Evolutionary conservation across 2,329 filamentous ascomycete genomes (phyloP), one percentile per base, ranked within the genome.

Genomic region (Aaosphaeria pasadenensis): DNA sequence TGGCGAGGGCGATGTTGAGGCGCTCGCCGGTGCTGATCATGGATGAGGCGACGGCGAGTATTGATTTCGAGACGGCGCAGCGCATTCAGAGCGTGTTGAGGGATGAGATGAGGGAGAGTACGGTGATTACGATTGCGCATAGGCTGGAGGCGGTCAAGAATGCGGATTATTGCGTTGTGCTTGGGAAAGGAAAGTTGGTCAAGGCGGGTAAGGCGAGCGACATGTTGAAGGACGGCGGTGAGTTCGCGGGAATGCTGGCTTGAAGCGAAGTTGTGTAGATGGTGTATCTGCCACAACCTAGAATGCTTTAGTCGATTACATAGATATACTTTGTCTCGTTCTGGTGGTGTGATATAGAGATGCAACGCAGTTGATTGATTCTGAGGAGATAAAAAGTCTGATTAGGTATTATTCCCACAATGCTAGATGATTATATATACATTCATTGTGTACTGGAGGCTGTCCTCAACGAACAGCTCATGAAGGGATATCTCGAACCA

Each of bases 81-180:
- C 64, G 77, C 49, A 81, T 84, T 41, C 78, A 83, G 59, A 69
- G 71, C 45, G 72, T 83, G 13, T 59, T 84, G 59, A 70, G 78
- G 42, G 77, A 80, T 55, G 80, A 83, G 64, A 72, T 83, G 74
- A 71, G 65, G 43, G 74, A 75, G 49, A 81, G 78, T 51, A 87
- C 84, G 0, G 83, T 87, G 11, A 77, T 87, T 47, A 84, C 80
- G 1, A 83, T 87, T 66, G 84, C 83, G 17, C 84, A 87, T 74
- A 74, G 84, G 1, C 66, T 84, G 5, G 80, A 84, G 59, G 83
- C 84, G 40, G 82, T 86, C 4, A 76, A 74, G 56, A 77, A 79
- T 54, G 82, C 81, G 3, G 77, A 82, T 47, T 80, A 75, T 49
- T 80, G 76, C 49, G 67, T 83, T 40, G 77, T 80, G 32, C 56